These are phyloP conservation scores for Chenopodium formosanum DNA, from an alignment of 148 eudicot genomes.

Conservation along the genomic window DNA sequence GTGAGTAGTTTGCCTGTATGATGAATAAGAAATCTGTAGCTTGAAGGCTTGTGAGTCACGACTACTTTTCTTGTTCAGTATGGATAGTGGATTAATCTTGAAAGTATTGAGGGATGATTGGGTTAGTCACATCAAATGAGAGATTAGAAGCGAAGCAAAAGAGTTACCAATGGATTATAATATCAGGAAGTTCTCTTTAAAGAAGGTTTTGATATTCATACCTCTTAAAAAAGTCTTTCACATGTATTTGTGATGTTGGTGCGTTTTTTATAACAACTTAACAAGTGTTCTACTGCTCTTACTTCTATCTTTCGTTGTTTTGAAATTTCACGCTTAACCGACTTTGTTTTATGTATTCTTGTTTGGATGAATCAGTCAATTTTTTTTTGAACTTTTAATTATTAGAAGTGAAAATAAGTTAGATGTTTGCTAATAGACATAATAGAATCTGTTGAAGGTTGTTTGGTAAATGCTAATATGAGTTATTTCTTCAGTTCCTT, in stretches of 20 bases:
- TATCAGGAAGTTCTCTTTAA: not conserved
- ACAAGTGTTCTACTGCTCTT: not conserved
- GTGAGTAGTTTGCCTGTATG: not conserved
- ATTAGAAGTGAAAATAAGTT: not conserved
- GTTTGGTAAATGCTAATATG: not conserved
- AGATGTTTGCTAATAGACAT: not conserved
- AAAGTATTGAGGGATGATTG: not conserved
- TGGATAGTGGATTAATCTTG: not conserved
- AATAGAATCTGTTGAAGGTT: not conserved
- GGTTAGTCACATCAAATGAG: not conserved
- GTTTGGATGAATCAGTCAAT: not conserved
- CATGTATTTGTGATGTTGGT: not conserved
- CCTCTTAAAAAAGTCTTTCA: no score
- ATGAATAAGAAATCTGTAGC: not conserved
- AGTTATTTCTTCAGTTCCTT: conserved; percentile 14
- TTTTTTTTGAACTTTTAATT: not conserved
- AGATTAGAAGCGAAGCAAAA: not conserved
- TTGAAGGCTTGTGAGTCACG: not conserved
- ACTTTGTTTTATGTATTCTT: not conserved
- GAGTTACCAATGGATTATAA: not conserved
- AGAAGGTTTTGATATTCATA: not conserved
- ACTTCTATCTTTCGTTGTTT: not conserved
- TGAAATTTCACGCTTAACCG: not conserved
- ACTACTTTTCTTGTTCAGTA: not conserved
- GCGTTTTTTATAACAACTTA: not conserved